Percentiles rank a stretch among this genome's conserved stretches.
These are phyloP conservation scores for Lippia alba DNA, from an alignment of 305 asterid species.

Conservation along the genomic window DNA sequence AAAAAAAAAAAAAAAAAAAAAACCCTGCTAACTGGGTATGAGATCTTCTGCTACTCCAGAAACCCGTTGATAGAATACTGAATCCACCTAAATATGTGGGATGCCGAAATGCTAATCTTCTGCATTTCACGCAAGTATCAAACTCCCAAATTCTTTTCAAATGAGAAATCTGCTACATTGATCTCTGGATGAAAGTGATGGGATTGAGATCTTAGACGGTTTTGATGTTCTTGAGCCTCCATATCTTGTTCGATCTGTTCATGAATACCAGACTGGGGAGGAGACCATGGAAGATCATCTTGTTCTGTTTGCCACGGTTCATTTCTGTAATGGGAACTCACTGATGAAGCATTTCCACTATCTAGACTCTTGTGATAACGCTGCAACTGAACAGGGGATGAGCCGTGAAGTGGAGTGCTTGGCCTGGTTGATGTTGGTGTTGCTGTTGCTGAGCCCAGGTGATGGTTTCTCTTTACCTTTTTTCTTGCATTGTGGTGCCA, in stretches of 20 bases:
- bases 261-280: not conserved
- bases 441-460: constrained; percentile 32
- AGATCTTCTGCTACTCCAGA: not conserved
- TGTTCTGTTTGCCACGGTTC: constrained; percentile 39
- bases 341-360: constrained; percentile 20
- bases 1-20: not conserved
- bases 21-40: not conserved
- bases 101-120: constrained; percentile 23
- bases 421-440: constrained; percentile 52
- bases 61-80: not conserved
- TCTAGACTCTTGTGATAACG: constrained; percentile 35
- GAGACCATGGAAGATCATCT: constrained; percentile 30
- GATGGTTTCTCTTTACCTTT: constrained; percentile 49
- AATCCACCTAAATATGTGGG: constrained; percentile 7
- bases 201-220: constrained; percentile 12
- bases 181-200: constrained; percentile 26
- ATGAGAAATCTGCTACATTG: constrained; percentile 40
- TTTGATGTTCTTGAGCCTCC: constrained; percentile 20
- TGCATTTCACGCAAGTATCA: constrained; percentile 19
- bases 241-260: constrained; percentile 27
- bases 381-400: constrained; percentile 47
- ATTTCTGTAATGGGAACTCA: constrained; percentile 16
- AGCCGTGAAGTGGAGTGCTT: constrained; percentile 45
- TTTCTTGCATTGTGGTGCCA: constrained; percentile 94
- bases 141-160: constrained; percentile 32